Evolutionary conservation across 352 stramenopile genomes (phyloP).

Genomic region (Phytophthora palmivora): DNA sequence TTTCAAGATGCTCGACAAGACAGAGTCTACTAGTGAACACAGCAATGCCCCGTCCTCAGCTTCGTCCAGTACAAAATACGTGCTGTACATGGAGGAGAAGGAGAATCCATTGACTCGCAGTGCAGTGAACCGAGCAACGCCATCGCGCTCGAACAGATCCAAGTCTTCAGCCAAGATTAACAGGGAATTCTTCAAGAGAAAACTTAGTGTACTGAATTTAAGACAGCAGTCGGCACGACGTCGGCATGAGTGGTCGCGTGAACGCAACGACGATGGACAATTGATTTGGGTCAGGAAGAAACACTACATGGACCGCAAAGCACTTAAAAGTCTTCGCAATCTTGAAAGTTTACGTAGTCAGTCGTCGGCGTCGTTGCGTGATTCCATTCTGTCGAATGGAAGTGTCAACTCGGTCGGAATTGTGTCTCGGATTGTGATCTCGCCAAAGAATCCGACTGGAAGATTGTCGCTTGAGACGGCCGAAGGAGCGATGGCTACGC

Average conservation of each 20-base stretch:
- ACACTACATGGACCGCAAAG: constrained; percentile 74
- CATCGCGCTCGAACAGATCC: constrained; percentile 17
- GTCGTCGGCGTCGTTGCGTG: constrained; percentile 67
- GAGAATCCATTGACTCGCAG: constrained; percentile 54
- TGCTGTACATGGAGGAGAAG: constrained; percentile 73
- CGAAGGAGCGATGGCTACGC: constrained; percentile 63
- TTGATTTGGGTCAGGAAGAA: constrained; percentile 89
- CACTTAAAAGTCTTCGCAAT: constrained; percentile 67
- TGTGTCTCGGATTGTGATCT: constrained; percentile 79
- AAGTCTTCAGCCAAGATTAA: constrained; percentile 54
- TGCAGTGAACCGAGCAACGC: constrained; percentile 24
- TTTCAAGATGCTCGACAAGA: constrained; percentile 77
- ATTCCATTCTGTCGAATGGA: constrained; percentile 71
- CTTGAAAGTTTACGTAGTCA: constrained; percentile 51
- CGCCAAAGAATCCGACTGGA: constrained; percentile 75
- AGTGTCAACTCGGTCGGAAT: constrained; percentile 75
- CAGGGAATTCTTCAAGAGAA: constrained; percentile 75
- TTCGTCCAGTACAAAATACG: constrained; percentile 63
- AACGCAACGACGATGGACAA: constrained; percentile 77
- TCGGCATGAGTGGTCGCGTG: constrained; percentile 84
- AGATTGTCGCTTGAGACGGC: constrained; percentile 77
- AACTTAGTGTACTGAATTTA: constrained; percentile 80
- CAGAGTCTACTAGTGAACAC: constrained; percentile 37
- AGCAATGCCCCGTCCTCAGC: constrained; percentile 44
- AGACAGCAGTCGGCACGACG: constrained; percentile 85